Evolutionary conservation across 1,284 basidiomycete species (phyloP).

Genomic region (Ganoderma lingzhi): DNA sequence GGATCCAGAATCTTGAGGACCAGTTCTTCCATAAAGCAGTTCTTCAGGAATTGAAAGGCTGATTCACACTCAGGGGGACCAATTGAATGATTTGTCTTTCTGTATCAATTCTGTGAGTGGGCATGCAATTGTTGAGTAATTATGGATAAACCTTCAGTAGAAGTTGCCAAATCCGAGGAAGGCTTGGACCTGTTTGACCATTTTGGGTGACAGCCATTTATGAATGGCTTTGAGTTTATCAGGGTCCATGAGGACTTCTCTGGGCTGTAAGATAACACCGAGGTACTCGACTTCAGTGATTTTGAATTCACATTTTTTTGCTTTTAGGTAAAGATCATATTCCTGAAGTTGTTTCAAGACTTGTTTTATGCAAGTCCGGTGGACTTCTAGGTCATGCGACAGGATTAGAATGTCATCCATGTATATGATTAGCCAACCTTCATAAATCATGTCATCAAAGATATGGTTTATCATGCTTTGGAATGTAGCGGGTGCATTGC

Average conservation of each 20-base stretch:
- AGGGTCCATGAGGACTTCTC: conserved; percentile 45
- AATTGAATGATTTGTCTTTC: conserved; percentile 26
- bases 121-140: no score
- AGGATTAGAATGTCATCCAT: conserved; percentile 18
- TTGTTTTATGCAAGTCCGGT: not conserved
- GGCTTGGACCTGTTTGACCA: conserved; percentile 37
- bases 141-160: conserved; percentile 36
- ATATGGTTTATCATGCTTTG: conserved; percentile 18
- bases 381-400: not conserved
- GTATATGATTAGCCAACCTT: conserved; percentile 5
- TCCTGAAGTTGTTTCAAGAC: not conserved
- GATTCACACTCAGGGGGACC: conserved; percentile 23
- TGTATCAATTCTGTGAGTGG: no score
- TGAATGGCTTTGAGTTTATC: conserved; percentile 47
- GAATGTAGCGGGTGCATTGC: conserved; percentile 11
- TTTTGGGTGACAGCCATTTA: conserved; percentile 45
- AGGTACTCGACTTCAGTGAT: no score
- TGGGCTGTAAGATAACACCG: not conserved
- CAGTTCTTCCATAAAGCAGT: conserved; percentile 34
- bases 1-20: conserved; percentile 34
- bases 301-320: no score
- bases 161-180: conserved; percentile 56
- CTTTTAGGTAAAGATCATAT: not conserved
- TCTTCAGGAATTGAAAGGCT: conserved; percentile 43
- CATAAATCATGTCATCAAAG: not conserved